Evolutionary conservation across 768 basidiomycete species (phyloP).

Genomic region (Lactifluus echinatus): DNA sequence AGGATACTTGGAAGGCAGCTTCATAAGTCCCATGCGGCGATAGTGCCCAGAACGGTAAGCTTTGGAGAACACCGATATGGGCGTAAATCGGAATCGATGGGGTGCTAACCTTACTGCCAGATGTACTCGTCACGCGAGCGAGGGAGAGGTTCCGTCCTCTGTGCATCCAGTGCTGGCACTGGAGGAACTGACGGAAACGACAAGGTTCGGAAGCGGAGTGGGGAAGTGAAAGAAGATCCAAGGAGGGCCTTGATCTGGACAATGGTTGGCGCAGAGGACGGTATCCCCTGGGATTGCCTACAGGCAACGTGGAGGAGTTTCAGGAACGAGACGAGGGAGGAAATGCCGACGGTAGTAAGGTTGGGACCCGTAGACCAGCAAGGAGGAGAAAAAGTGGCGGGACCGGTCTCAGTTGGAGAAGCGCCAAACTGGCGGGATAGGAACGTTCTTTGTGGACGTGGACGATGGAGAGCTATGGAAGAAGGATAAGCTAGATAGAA

Average conservation of each 20-base stretch:
- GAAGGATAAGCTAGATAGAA: background rate
- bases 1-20: slow-evolving; percentile 1
- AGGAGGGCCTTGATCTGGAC: background rate
- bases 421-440: slow-evolving; percentile 11
- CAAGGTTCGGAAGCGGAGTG: slow-evolving; percentile 15
- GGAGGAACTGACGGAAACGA: too few relatives aligned
- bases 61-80: slow-evolving; percentile 11
- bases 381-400: slow-evolving; percentile 2
- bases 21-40: slow-evolving; percentile 6
- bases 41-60: slow-evolving; percentile 10
- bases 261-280: background rate
- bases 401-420: background rate
- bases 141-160: background rate
- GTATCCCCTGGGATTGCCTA: background rate
- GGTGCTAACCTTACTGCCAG: background rate
- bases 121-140: background rate
- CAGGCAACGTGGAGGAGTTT: background rate
- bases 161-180: background rate
- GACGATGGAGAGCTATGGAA: background rate
- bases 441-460: slow-evolving; percentile 7
- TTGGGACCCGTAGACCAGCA: slow-evolving; percentile 5
- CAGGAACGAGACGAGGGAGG: background rate
- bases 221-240: background rate
- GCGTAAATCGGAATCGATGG: slow-evolving; percentile 11
- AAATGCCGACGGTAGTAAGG: background rate